Conservation (phyloP, 176 grass and related monocot species). For the Poa annua region DNA sequence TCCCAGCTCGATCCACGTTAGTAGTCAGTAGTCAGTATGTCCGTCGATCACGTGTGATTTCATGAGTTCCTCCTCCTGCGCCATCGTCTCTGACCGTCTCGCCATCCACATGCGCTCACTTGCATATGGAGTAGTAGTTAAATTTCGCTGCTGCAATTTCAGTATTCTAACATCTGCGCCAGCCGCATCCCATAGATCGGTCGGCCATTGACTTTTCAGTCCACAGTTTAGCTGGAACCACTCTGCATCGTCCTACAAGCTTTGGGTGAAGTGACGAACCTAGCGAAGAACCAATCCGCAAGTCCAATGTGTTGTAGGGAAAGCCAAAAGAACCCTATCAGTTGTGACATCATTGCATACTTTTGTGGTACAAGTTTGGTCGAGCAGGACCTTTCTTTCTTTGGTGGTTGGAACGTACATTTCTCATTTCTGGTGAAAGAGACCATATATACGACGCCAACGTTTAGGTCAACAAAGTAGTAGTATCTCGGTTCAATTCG, state of each 20-base stretch:
- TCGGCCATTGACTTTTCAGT: background rate
- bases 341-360: constrained; percentile 17
- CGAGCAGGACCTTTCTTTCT: background rate
- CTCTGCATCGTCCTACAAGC: too few species aligned
- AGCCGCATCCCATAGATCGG: background rate
- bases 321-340: constrained; percentile 1
- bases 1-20: background rate
- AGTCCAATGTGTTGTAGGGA: background rate
- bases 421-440: constrained; percentile 4
- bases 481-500: background rate
- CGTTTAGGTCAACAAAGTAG: constrained; percentile 14
- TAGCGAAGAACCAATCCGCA: background rate
- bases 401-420: constrained; percentile 32
- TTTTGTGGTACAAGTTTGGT: constrained; percentile 31
- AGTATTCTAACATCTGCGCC: background rate
- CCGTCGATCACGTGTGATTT: background rate
- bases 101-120: background rate
- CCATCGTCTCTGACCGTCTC: background rate
- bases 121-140: background rate
- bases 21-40: too few species aligned
- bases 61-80: background rate
- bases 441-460: constrained; percentile 1
- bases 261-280: background rate
- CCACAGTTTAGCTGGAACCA: background rate
- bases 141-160: background rate